Conservation (phyloP, 306 rosid genomes). For the Abrus pulchellus region DNA sequence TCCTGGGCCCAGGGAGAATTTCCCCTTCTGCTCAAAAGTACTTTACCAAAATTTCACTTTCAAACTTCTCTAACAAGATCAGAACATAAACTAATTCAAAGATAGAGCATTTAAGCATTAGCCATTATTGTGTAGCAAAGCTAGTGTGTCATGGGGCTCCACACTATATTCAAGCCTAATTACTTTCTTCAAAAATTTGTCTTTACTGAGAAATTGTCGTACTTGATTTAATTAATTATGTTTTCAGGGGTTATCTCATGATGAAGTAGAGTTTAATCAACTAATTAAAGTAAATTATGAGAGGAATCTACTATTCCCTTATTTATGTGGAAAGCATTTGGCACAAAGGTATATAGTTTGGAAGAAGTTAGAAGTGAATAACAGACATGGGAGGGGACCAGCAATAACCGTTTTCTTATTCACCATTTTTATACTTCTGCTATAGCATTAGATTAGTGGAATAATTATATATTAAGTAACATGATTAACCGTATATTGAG, state of each 20-base stretch:
- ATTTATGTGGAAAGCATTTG: conserved; percentile 18
- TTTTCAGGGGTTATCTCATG: conserved; percentile 1
- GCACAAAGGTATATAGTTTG: conserved; percentile 34
- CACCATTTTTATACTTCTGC: conserved; percentile 38
- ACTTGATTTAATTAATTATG: neutral
- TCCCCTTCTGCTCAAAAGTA: conserved; percentile 11
- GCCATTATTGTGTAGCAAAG: conserved; percentile 42
- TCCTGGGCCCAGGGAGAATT: conserved; percentile 40
- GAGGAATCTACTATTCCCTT: conserved; percentile 25
- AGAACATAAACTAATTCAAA: conserved; percentile 40
- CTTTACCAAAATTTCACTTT: conserved; percentile 38
- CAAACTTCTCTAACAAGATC: conserved; percentile 44
- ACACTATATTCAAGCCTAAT: conserved; percentile 29
- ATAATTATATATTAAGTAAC: conserved; percentile 29
- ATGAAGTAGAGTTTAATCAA: neutral
- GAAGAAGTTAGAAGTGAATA: conserved; percentile 28
- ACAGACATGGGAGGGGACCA: conserved; percentile 31
- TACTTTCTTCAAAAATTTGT: conserved; percentile 43
- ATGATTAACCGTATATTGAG: conserved; percentile 29
- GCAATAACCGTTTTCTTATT: conserved; percentile 29
- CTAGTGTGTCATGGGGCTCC: conserved; percentile 36
- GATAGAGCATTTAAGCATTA: conserved; percentile 40
- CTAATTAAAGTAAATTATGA: neutral
- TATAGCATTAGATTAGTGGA: conserved; percentile 1
- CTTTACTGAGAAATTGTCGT: conserved; percentile 46